Percentiles rank a stretch among this genome's conserved stretches.
Evolutionary conservation across 257 asterid species (phyloP).

Genomic region (Pogostemon cablin): DNA sequence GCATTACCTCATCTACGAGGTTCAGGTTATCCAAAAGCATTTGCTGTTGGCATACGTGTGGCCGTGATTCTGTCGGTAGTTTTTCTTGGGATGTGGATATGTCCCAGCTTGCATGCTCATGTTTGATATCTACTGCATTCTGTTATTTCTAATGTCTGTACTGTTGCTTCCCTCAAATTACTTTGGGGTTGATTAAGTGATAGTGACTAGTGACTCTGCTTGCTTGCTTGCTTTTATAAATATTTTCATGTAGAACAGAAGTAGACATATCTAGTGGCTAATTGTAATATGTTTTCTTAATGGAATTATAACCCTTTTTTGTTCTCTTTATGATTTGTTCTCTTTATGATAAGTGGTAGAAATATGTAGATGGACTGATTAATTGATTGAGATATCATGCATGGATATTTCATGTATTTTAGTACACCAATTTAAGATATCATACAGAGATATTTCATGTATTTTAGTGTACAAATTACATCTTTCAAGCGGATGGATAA

Average conservation of each 20-base stretch:
- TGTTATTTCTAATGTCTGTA: background rate
- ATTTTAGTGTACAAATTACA: too few species aligned
- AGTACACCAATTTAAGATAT: too few species aligned
- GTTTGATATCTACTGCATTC: conserved; percentile 11
- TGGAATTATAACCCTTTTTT: too few species aligned
- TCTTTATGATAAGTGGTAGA: too few species aligned
- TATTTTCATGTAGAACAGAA: conserved; percentile 26
- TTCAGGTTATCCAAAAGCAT: conserved; percentile 29
- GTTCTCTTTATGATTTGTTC: too few species aligned
- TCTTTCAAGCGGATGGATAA: too few species aligned
- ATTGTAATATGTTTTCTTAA: background rate
- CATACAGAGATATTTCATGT: too few species aligned
- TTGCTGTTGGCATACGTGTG: conserved; percentile 37
- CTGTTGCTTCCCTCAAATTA: background rate
- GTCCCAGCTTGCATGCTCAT: conserved; percentile 39
- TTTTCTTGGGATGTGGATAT: conserved; percentile 44
- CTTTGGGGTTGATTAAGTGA: background rate
- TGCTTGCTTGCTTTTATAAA: conserved; percentile 24
- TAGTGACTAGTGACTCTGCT: background rate
- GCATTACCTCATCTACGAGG: conserved; percentile 29
- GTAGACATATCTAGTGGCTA: background rate
- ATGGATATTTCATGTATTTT: too few species aligned
- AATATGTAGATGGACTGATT: too few species aligned
- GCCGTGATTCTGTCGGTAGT: conserved; percentile 43
- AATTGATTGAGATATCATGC: too few species aligned